These are phyloP conservation scores for Tylopilus subfusipes DNA, from an alignment of 768 basidiomycete species.

Conservation along the genomic window DNA sequence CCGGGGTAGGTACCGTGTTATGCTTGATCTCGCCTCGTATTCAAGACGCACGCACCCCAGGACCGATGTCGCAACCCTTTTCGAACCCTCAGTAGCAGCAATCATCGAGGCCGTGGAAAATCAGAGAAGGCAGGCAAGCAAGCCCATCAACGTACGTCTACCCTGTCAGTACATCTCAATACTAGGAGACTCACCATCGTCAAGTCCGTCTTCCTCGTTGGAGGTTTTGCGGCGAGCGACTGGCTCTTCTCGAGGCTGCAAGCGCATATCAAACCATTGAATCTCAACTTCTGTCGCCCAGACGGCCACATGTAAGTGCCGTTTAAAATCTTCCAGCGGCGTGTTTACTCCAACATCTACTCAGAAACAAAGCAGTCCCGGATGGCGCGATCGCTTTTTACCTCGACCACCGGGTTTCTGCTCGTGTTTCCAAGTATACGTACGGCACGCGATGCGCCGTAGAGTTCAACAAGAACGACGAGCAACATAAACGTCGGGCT, in stretches of 20 bases:
- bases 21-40: neutral
- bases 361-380: conserved; percentile 45
- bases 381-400: conserved; percentile 44
- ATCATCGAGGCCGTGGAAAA: conserved; percentile 26
- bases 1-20: conserved; percentile 21
- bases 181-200: neutral
- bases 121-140: conserved; percentile 17
- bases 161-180: neutral
- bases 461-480: conserved; percentile 28
- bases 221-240: conserved; percentile 43
- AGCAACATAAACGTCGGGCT: conserved; percentile 30
- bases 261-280: conserved; percentile 30
- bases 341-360: neutral
- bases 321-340: conserved; percentile 4
- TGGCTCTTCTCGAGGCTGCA: conserved; percentile 38
- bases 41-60: conserved; percentile 10
- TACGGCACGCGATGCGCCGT: conserved; percentile 36
- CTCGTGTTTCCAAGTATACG: conserved; percentile 37
- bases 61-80: conserved; percentile 29
- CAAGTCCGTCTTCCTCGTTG: conserved; percentile 40
- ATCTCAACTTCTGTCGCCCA: conserved; percentile 45
- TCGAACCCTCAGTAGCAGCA: conserved; percentile 24
- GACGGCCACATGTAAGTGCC: conserved; percentile 46
- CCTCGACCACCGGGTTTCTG: conserved; percentile 40
- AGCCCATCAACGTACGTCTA: conserved; percentile 24